Conservation (phyloP, 345 rosid species). For the Euphorbia pulcherrima region DNA sequence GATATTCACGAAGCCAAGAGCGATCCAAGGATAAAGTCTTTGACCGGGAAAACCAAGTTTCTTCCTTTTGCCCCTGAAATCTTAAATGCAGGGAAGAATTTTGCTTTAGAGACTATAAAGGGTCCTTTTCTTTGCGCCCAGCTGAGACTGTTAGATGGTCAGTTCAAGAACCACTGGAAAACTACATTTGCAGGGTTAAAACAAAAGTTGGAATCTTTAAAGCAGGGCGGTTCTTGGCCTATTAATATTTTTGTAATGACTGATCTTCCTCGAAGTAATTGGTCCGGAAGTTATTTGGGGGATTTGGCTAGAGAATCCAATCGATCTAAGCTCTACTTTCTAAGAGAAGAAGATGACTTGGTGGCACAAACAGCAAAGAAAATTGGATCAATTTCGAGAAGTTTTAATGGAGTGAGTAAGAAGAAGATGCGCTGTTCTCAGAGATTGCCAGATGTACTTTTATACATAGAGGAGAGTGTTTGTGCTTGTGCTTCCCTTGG, state of each 20-base stretch:
- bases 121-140: constrained; percentile 81
- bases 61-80: constrained; percentile 80
- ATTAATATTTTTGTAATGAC: constrained; percentile 78
- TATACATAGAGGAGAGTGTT: constrained; percentile 72
- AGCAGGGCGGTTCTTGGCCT: constrained; percentile 30
- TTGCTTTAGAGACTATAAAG: constrained; percentile 49
- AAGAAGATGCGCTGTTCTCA: constrained; percentile 40
- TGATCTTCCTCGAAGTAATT: constrained; percentile 90
- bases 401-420: constrained; percentile 25
- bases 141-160: constrained; percentile 89
- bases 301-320: constrained; percentile 52
- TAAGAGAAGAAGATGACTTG: constrained; percentile 52
- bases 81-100: constrained; percentile 53
- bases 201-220: constrained; percentile 61
- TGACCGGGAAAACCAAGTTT: constrained; percentile 55
- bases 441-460: constrained; percentile 47
- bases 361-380: constrained; percentile 44
- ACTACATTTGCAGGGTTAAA: constrained; percentile 55
- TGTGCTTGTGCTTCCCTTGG: constrained; percentile 98
- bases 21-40: constrained; percentile 46
- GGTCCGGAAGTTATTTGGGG: constrained; percentile 72
- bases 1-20: constrained; percentile 45
- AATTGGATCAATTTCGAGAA: constrained; percentile 39
- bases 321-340: constrained; percentile 50
- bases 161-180: constrained; percentile 89